phyloP scores from a whole-genome alignment of 2,329 filamentous ascomycete genomes.

The Ramularia collo-cygni region DNA sequence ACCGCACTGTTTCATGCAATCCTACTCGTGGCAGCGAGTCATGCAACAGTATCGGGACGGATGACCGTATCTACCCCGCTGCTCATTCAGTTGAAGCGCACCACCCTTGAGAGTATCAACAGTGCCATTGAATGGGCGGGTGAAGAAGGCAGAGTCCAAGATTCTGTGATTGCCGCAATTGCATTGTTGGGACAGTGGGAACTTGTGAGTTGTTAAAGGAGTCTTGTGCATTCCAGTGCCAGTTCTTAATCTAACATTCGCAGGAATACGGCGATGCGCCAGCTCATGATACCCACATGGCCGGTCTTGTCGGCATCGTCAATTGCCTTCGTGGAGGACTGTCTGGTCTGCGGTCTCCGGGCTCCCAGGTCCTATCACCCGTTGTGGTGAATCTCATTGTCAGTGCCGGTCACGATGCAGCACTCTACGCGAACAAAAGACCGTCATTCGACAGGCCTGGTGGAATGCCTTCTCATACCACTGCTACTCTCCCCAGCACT shows the following conservation, averaged over 20 bases:
- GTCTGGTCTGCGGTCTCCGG: constrained; percentile 6
- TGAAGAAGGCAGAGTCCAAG: constrained; percentile 9
- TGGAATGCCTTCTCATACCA: not conserved
- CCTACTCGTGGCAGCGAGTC: constrained; percentile 15
- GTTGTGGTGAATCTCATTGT: constrained; percentile 11
- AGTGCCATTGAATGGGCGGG: constrained; percentile 9
- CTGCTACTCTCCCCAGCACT: constrained; percentile 5
- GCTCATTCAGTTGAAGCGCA: constrained; percentile 13
- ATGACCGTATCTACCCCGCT: constrained; percentile 9
- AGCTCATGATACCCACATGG: constrained; percentile 19
- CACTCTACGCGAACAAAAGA: constrained; percentile 11
- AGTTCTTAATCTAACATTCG: constrained; percentile 1
- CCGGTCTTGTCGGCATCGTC: constrained; percentile 15
- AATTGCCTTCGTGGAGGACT: constrained; percentile 15
- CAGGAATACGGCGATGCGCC: constrained; percentile 15
- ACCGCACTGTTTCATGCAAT: constrained; percentile 15
- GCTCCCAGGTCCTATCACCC: not conserved
- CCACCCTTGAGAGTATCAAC: constrained; percentile 16
- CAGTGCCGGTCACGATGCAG: constrained; percentile 14
- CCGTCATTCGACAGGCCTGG: constrained; percentile 10
- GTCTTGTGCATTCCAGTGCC: too few relatives aligned
- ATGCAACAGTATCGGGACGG: constrained; percentile 13
- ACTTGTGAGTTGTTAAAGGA: constrained; percentile 10
- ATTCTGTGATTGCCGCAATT: constrained; percentile 15
- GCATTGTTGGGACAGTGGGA: constrained; percentile 19